phyloP scores from a whole-genome alignment of 768 basidiomycete genomes.

The Tricholoma saponaceum region DNA sequence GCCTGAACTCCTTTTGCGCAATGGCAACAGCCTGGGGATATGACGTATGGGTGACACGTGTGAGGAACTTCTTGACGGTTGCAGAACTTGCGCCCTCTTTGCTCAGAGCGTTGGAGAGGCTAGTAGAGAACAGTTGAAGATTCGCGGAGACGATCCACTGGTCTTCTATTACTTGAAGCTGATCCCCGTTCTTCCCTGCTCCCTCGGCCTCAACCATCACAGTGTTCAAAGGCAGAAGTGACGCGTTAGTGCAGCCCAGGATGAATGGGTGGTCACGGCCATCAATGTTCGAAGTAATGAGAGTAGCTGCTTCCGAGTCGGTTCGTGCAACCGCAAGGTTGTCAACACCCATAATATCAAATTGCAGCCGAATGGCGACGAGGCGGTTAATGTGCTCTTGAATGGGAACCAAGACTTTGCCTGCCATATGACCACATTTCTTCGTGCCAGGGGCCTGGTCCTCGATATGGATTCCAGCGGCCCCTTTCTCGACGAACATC shows the following conservation, averaged over 20 bases:
- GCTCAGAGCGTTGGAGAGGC: conserved; percentile 62
- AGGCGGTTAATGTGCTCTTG: conserved; percentile 98
- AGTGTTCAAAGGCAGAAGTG: conserved; percentile 62
- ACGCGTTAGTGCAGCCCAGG: conserved; percentile 81
- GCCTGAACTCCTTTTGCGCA: conserved; percentile 75
- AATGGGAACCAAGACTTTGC: conserved; percentile 96
- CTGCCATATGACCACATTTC: conserved; percentile 94
- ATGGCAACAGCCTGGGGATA: conserved; percentile 67
- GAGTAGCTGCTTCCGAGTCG: conserved; percentile 95
- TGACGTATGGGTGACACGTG: conserved; percentile 62
- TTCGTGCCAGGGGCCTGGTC: conserved; percentile 98
- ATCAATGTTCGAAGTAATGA: conserved; percentile 96
- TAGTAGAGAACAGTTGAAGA: conserved; percentile 72
- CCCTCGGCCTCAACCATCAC: conserved; percentile 84
- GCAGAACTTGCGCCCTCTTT: conserved; percentile 50
- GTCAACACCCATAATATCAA: conserved; percentile 97
- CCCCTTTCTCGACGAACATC: conserved; percentile 98
- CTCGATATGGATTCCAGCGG: conserved; percentile 96
- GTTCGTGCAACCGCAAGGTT: conserved; percentile 93
- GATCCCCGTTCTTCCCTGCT: conserved; percentile 73
- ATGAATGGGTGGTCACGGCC: conserved; percentile 98
- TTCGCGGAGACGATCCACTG: conserved; percentile 78
- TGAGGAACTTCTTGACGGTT: conserved; percentile 57
- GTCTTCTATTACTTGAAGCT: conserved; percentile 87
- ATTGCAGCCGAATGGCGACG: conserved; percentile 94